Evolutionary conservation across 768 basidiomycete species (phyloP), one percentile per base, ranked within the genome.

Genomic region (Lentinus tigrinus): DNA sequence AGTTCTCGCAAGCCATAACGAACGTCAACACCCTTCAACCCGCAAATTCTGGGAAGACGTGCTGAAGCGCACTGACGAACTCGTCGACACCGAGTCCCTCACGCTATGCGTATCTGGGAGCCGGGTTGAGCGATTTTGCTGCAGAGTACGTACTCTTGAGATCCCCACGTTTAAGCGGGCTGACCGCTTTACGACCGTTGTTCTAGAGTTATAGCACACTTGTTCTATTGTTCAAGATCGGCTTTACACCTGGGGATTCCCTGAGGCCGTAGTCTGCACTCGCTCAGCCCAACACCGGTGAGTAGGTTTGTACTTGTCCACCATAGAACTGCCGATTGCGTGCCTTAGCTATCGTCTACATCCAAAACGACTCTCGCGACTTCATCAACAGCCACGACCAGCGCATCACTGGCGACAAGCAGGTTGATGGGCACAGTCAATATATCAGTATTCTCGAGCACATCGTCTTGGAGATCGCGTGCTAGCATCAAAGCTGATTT

Each of bases 71-170:
- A 74, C 76, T 1, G 85, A 87, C 17, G 74, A 77, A 1, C 74
- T 88, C 16, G 87, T 88, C 23, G 87, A 88, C 60, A 62, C 63
- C 21, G 83, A 82, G 63, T 70, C 87, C 42, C 74, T 88, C 17
- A 85, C n/a, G 85, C 65, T 88, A 88, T 65, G 75, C 85, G 6
- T 87, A 88, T 65, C 63, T 88, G 36, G 86, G 87, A 63, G 82
- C 83, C 26, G 85, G 87, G 4, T 52, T 85, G 17, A 84, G 87
- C 44, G 84, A 87, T 68, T 78, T 75, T 56, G 39, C 85, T 34
- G 84, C 74, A 55, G 75, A 77, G 85, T 85, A 65, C 69, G 83
- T 72, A 19, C 24, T 31, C 19, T 19, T 11, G 37, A 34, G 19
- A 4, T 31, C 5, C 19, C 6, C 19, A n/a, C n/a, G n/a, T n/a